phyloP scores from a whole-genome alignment of 441 rosid genomes.

The Eruca vesicaria region DNA sequence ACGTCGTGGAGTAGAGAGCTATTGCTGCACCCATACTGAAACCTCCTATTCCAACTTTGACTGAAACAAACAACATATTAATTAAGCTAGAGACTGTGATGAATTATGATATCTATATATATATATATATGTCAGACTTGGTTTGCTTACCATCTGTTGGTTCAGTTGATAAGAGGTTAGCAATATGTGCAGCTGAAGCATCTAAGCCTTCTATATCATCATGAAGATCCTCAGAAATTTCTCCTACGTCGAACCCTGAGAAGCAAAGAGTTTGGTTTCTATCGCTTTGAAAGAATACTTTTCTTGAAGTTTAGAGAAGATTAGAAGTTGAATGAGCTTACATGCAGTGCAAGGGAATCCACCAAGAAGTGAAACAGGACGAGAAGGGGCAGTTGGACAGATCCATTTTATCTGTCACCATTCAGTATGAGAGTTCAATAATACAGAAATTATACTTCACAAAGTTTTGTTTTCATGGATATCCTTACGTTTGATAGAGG shows the following conservation, averaged over 20 bases:
- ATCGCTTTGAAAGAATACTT: not conserved
- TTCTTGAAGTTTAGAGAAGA: not conserved
- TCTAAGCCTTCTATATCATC: conserved; percentile 83
- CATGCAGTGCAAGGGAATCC: conserved; percentile 61
- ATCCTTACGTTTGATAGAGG: conserved; percentile 78
- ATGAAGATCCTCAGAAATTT: conserved; percentile 68
- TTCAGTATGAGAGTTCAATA: not conserved
- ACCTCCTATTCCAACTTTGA: conserved; percentile 60
- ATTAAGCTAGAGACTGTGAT: conserved; percentile 13
- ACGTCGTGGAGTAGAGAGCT: conserved; percentile 59
- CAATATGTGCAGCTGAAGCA: conserved; percentile 81
- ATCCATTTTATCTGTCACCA: conserved; percentile 60
- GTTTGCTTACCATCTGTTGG: conserved; percentile 60
- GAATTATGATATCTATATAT: not conserved
- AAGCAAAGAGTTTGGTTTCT: not conserved
- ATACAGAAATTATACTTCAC: conserved; percentile 10
- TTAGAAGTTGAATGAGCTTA: conserved; percentile 31
- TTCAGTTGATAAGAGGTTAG: conserved; percentile 74
- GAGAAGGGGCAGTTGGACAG: conserved; percentile 63
- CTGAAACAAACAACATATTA: conserved; percentile 32
- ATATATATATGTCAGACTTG: not conserved
- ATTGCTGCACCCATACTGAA: conserved; percentile 67
- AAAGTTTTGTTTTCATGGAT: not conserved
- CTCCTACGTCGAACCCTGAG: conserved; percentile 79
- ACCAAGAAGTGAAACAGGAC: conserved; percentile 54